phyloP scores from a whole-genome alignment of 1,284 basidiomycete species.

The Agaricales sp. region DNA sequence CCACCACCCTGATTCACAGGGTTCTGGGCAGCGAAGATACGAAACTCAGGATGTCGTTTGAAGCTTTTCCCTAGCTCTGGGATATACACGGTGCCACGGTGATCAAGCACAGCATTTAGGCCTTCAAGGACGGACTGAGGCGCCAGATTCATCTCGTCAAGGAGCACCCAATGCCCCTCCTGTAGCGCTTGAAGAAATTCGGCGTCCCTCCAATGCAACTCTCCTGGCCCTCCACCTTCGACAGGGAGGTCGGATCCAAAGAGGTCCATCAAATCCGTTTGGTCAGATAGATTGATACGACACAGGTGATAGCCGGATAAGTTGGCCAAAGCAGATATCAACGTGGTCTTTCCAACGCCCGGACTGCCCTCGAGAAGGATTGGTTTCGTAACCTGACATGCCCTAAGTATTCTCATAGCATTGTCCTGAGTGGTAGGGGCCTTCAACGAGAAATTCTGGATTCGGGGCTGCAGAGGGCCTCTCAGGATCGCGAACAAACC shows the following conservation, averaged over 20 bases:
- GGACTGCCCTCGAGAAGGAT: slow-evolving; percentile 96
- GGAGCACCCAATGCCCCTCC: slow-evolving; percentile 90
- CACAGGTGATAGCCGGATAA: slow-evolving; percentile 73
- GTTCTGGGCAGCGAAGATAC: slow-evolving; percentile 98
- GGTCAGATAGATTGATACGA: slow-evolving; percentile 98
- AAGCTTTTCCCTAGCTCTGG: slow-evolving; percentile 93
- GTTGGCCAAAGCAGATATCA: slow-evolving; percentile 83
- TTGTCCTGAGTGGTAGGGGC: slow-evolving; percentile 89
- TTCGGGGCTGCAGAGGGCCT: slow-evolving; percentile 33
- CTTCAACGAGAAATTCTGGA: slow-evolving; percentile 67
- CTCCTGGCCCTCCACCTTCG: slow-evolving; percentile 84
- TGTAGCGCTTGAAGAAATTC: slow-evolving; percentile 93
- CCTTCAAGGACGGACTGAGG: slow-evolving; percentile 96
- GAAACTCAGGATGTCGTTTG: slow-evolving; percentile 81
- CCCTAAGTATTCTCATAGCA: slow-evolving; percentile 83
- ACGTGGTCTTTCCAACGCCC: slow-evolving; percentile 98
- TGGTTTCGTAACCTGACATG: slow-evolving; percentile 85
- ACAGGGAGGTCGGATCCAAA: slow-evolving; percentile 97
- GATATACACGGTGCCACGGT: slow-evolving; percentile 91
- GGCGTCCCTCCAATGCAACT: slow-evolving; percentile 97
- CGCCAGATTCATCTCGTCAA: slow-evolving; percentile 99
- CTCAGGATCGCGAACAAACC: slow-evolving; percentile 70
- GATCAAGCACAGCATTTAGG: slow-evolving; percentile 93
- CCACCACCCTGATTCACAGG: slow-evolving; percentile 95
- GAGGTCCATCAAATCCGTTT: slow-evolving; percentile 94